These are phyloP conservation scores for Cyclospora cayetanensis DNA, from an alignment of 169 alveolate genomes.

Conservation along the genomic window DNA sequence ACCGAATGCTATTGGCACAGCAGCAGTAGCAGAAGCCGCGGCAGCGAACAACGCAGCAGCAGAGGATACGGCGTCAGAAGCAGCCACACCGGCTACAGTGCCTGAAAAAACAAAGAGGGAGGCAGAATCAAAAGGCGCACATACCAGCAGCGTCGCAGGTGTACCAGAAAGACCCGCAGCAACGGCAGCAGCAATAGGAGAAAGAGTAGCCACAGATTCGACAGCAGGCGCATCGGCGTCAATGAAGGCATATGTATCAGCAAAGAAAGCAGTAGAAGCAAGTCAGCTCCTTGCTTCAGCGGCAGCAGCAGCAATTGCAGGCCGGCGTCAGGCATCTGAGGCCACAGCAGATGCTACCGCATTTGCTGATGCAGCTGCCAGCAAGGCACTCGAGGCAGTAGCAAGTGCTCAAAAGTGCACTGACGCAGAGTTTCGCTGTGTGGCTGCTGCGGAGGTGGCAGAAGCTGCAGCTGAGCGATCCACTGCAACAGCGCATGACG, in stretches of 20 bases:
- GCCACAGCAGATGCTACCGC: not conserved
- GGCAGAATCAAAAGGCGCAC: not conserved
- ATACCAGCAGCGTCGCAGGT: not conserved
- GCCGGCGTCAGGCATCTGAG: conserved; percentile 15
- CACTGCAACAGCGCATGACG: not conserved
- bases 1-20: not conserved
- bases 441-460: not conserved
- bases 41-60: not conserved
- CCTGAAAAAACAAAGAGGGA: not conserved
- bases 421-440: not conserved
- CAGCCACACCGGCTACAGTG: not conserved
- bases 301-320: conserved; percentile 10
- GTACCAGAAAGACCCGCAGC: not conserved
- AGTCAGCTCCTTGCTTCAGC: not conserved
- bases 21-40: not conserved
- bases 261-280: not conserved
- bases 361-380: conserved; percentile 23
- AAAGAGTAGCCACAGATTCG: not conserved
- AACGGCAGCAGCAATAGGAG: not conserved
- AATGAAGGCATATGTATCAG: no score
- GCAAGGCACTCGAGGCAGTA: not conserved
- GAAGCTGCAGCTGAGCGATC: not conserved
- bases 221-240: not conserved
- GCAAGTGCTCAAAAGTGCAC: not conserved
- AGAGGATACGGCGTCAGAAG: not conserved